These are phyloP conservation scores for Moniliophthora roreri DNA, from an alignment of 1,284 basidiomycete species.

Conservation along the genomic window DNA sequence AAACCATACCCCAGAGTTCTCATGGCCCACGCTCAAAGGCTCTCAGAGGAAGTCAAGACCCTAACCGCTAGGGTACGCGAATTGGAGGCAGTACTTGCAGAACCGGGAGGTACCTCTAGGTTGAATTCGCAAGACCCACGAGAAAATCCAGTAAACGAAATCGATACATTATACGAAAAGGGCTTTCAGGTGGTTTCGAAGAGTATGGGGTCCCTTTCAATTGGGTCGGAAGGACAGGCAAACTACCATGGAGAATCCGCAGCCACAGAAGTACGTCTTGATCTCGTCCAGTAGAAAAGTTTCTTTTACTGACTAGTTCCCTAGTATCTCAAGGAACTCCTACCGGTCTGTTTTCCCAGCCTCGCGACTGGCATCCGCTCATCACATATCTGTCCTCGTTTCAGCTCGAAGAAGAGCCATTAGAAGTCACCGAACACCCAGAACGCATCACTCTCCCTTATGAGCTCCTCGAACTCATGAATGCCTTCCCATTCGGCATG, in stretches of 20 bases:
- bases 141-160: constrained; percentile 9
- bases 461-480: constrained; percentile 43
- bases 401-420: constrained; percentile 24
- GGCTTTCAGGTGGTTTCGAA: constrained; percentile 29
- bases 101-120: constrained; percentile 20
- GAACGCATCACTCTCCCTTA: constrained; percentile 35
- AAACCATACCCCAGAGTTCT: constrained; percentile 35
- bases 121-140: constrained; percentile 16
- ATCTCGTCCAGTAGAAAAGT: background rate
- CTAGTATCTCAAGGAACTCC: constrained; percentile 44
- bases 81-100: constrained; percentile 50
- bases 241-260: constrained; percentile 49
- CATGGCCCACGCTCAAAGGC: constrained; percentile 44
- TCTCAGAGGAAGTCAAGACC: constrained; percentile 44
- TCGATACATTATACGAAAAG: constrained; percentile 19
- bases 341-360: constrained; percentile 31
- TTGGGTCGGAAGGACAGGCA: constrained; percentile 43
- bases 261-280: constrained; percentile 40
- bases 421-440: constrained; percentile 15
- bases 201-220: constrained; percentile 42
- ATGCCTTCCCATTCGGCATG: constrained; percentile 50
- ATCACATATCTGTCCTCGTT: background rate
- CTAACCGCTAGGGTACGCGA: constrained; percentile 52
- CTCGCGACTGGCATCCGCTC: background rate
- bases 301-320: constrained; percentile 2